Base-by-base conservation (phyloP, 1,139 yeast species). In the Nakaseomyces sp. region DNA sequence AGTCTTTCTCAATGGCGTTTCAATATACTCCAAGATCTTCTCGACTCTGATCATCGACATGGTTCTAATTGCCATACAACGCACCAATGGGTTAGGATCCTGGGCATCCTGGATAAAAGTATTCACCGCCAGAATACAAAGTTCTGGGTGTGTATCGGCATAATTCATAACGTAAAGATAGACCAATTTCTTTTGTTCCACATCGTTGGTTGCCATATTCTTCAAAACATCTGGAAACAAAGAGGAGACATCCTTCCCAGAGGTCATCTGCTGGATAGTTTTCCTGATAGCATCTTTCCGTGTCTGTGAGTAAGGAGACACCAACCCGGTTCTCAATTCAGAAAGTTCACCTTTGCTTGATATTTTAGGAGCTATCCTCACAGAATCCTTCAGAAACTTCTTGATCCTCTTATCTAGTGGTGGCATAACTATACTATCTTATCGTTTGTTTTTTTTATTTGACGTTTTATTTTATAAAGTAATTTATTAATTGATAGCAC, bases 41-140 rank as follows among this genome's bases (percentile, higher is more conserved):
- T 85, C 93, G 22, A 93, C 98, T 40, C 98, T 71, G 44, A 93
- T 88, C 68, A 97, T 91, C 1, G 98, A 97, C 99, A 93, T 93
- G 10, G 99, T 93, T 59, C 98, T 76, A 48, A 93, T 89, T 0
- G 99, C 97, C 64, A 93, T 74, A 0, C 98, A 96, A 47, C 98
- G 74, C 26, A 93, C 89, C 58, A 93, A 72, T 1, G 99, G 99
- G 60, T 93, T 93, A 38, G 96, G 95, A 61, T 91, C 98, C 61
- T 87, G 95, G 1, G 96, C 81, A 65, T 93, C 99, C 58, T 83
- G 82, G 24, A 93, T 96, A 73, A 93, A 93, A 1, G 99, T 93
- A 64, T 93, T 93, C 44, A 93, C 97, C 2, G 97, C 99, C 57
- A 93, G 72, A 53, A 93, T 88, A 62, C 95, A 88, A 50, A 93